Base-by-base conservation (phyloP, 495 filamentous ascomycete genomes). In the Lophium mytilinum region DNA sequence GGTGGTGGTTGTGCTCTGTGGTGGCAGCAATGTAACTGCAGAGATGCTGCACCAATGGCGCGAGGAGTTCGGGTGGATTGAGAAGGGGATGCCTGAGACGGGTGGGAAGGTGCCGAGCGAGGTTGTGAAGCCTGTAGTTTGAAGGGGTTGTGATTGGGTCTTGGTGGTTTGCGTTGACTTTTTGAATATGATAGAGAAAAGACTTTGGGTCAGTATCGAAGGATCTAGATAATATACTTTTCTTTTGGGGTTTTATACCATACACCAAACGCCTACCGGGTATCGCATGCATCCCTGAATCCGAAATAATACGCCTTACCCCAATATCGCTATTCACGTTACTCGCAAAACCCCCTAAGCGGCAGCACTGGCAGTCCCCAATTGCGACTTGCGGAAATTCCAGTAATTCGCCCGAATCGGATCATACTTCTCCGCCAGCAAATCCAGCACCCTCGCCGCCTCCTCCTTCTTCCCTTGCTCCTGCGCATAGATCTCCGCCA, bases 331-430 rank as follows among this genome's bases (percentile, higher is more conserved):
- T 9, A 47, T 17, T 30, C 6, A 30, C 24, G 3, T 3, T 30
- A 30, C 24, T 6, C 24, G 6, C 6, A 6, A 30, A 30, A 6
- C 6, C 24, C 3, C 24, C 6, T 17, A 58, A 17, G 51, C 42
- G 1, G 15, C 56, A 30, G 37, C 61, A 1, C 10, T 46, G 0
- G 57, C 12, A 17, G 48, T 19, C 0, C 65, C 70, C n/a, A 86
- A 64, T 55, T 71, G 56, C 37, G 61, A 67, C 64, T 82, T 82
- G 65, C 84, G 76, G 72, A 90, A 95, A 64, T 87, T 80, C 93
- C 94, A 98, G 72, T 96, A 97, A 62, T 90, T 90, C 60, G 80
- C 82, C 39, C 94, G 75, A 58, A 98, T 88, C 8, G 88, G 87
- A 77, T 98, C 93, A 76, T 87, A 97, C 77, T 83, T 89, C 64